Base-by-base conservation (phyloP, 2,329 filamentous ascomycete genomes). In the Cryphonectria naterciae region DNA sequence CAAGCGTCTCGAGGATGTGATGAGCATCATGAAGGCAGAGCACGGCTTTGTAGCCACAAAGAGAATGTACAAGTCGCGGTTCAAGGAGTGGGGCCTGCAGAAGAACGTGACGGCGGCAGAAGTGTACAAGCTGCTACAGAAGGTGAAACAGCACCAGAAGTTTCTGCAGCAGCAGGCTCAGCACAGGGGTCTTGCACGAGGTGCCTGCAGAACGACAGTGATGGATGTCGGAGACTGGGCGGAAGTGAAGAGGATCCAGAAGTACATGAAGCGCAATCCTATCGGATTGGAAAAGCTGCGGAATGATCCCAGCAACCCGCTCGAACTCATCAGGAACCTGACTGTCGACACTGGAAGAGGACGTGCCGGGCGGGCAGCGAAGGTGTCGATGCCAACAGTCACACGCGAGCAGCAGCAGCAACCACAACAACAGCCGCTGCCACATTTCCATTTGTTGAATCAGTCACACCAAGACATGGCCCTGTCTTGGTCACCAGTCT, bases 41-140 rank as follows among this genome's bases (percentile, higher is more conserved):
- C 66, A 77, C 60, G 39, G 63, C 39, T 78, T 79, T 64, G 69
- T 71, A 22, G 78, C 78, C 6, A 79, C 77, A 70, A 73, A 75
- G 32, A 76, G 78, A 10, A 80, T 80, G 79, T 80, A 78, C 75
- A 77, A 79, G 66, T 77, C 76, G 1, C 75, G 78, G 19, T 78
- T 80, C 70, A 78, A 75, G 72, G 77, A 77, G 49, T 80, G 79
- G 79, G 76, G 74, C 2, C 72, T 80, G 10, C 74, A 78, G 64
- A 80, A 80, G 73, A 78, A 78, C 69, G 74, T 77, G 68, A 79
- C 78, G 71, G 75, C 74, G 0, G 62, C 73, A n/a, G 76, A 79
- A 69, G 78, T 79, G 1, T 73, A 75, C 39, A 70, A 74, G 32
- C 54, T 73, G 41, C 75, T 79, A 72, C 65, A 77, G 10, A 71